Conservation (phyloP, 225 moss, liverwort and hornwort genomes). For the Anthoceros angustus region DNA sequence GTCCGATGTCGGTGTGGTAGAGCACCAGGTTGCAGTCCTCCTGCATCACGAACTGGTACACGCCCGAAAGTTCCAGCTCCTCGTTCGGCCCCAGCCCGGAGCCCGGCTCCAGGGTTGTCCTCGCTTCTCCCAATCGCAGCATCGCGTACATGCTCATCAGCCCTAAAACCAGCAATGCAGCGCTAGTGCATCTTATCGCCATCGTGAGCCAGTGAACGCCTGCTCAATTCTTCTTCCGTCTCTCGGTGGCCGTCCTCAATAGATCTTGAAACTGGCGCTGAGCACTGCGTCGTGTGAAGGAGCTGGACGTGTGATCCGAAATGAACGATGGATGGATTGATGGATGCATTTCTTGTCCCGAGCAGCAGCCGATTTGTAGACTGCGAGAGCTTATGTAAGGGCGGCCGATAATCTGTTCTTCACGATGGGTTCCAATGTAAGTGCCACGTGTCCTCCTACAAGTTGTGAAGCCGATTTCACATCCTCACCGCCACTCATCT, state of each 20-base stretch:
- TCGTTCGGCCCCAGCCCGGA: not conserved
- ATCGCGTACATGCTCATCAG: not conserved
- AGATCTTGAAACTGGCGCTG: not conserved
- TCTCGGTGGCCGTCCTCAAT: not conserved
- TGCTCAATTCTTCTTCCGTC: not conserved
- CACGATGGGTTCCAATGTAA: not conserved
- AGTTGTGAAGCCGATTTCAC: not conserved
- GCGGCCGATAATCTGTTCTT: not conserved
- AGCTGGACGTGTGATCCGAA: not conserved
- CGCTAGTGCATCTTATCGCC: not conserved
- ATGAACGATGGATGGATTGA: not conserved
- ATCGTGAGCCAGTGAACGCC: not conserved
- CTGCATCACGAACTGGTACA: not conserved
- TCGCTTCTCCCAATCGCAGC: not conserved
- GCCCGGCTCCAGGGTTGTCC: not conserved
- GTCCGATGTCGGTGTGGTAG: not conserved
- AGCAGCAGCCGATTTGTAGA: not conserved
- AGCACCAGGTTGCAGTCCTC: not conserved
- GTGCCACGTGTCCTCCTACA: not conserved
- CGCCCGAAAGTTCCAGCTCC: not conserved
- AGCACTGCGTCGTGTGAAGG: not conserved
- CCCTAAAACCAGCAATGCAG: not conserved
- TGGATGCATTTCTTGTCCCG: not conserved
- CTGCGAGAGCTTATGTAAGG: not conserved
- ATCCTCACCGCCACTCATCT: too few species aligned